Percentiles rank a stretch among this genome's conserved stretches.
Evolutionary conservation across 345 rosid species (phyloP).

Genomic region (Eucalyptus tenuipes): DNA sequence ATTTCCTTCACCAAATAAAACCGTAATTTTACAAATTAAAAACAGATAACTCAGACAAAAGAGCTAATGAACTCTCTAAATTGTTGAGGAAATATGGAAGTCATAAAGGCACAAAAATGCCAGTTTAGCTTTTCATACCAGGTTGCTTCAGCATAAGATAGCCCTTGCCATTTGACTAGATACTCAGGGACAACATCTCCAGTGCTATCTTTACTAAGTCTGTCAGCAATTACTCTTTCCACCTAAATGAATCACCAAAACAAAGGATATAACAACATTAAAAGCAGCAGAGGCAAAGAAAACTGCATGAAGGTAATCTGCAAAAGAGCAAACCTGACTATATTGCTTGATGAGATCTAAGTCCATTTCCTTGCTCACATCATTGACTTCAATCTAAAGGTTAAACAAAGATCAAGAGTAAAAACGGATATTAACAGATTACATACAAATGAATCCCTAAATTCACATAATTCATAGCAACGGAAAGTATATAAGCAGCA

Average conservation of each 20-base stretch:
- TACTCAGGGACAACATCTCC: constrained; percentile 84
- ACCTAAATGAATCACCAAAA: constrained; percentile 42
- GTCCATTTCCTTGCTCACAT: constrained; percentile 99
- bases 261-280: not conserved
- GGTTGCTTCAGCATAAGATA: constrained; percentile 99
- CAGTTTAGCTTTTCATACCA: constrained; percentile 35
- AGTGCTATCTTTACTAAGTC: constrained; percentile 59
- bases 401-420: not conserved
- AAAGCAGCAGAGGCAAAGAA: not conserved
- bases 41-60: not conserved
- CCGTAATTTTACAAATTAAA: not conserved
- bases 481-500: not conserved
- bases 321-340: constrained; percentile 52
- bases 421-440: not conserved
- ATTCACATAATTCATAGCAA: not conserved
- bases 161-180: constrained; percentile 98
- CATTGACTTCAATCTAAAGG: constrained; percentile 87
- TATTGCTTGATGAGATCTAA: constrained; percentile 95
- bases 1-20: not conserved
- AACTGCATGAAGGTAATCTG: not conserved
- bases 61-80: not conserved
- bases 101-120: not conserved
- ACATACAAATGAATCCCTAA: not conserved
- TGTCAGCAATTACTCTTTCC: constrained; percentile 83
- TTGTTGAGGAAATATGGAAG: not conserved